Conservation (phyloP, 768 basidiomycete genomes). For the Pisolithus sp. region DNA sequence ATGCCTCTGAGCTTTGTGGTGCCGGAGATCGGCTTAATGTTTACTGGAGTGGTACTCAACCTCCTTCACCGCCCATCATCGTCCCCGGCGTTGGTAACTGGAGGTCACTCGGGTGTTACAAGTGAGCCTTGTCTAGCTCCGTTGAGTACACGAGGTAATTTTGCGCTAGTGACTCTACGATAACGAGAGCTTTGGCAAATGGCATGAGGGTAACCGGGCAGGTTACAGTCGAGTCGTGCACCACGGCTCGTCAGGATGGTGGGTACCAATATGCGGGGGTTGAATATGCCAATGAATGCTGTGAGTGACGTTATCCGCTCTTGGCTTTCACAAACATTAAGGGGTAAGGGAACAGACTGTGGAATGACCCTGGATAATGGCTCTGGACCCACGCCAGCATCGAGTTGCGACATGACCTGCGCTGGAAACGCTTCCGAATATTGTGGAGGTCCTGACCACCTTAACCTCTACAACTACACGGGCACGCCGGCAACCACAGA, state of each 20-base stretch:
- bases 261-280: constrained; percentile 38
- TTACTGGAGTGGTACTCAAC: constrained; percentile 54
- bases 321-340: background rate
- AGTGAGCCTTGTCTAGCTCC: constrained; percentile 30
- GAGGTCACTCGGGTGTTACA: constrained; percentile 71
- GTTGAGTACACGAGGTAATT: background rate
- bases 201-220: constrained; percentile 32
- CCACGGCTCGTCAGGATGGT: constrained; percentile 38
- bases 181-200: constrained; percentile 28
- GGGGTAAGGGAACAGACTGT: constrained; percentile 7
- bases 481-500: constrained; percentile 42
- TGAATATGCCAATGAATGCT: constrained; percentile 44
- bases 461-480: constrained; percentile 68
- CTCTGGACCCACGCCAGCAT: constrained; percentile 33
- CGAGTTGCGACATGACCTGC: constrained; percentile 64
- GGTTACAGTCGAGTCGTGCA: constrained; percentile 45
- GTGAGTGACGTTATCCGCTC: constrained; percentile 25
- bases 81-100: constrained; percentile 54
- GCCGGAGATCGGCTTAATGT: constrained; percentile 53
- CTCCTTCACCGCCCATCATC: constrained; percentile 50
- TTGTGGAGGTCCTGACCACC: constrained; percentile 66
- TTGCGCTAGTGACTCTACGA: constrained; percentile 27
- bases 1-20: constrained; percentile 54
- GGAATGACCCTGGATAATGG: constrained; percentile 13
- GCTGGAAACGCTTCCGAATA: constrained; percentile 55